phyloP scores from a whole-genome alignment of 1,284 basidiomycete genomes.

The Rhizoctonia solani region DNA sequence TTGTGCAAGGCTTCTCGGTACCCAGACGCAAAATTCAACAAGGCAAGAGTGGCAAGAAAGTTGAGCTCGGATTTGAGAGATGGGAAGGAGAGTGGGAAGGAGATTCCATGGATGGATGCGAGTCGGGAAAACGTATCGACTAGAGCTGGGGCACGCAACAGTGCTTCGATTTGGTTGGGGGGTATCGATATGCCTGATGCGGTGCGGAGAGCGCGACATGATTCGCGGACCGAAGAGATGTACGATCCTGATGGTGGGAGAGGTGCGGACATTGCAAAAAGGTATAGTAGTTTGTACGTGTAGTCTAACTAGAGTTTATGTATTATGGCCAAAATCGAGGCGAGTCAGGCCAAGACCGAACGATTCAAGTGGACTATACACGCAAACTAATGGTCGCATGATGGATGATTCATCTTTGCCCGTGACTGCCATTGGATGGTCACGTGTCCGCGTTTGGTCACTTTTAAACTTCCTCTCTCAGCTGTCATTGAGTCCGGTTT shows the following conservation, averaged over 20 bases:
- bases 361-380: too few species aligned
- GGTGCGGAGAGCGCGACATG: conserved; percentile 53
- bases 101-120: conserved; percentile 64
- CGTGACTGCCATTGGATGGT: too few species aligned
- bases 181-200: conserved; percentile 53
- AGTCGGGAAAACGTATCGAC: conserved; percentile 63
- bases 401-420: too few species aligned
- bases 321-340: too few species aligned
- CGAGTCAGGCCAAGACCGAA: too few species aligned
- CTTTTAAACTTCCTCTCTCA: too few species aligned
- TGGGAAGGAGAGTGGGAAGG: conserved; percentile 76
- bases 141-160: conserved; percentile 68
- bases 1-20: conserved; percentile 72
- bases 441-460: too few species aligned
- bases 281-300: too few species aligned
- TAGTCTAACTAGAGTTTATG: too few species aligned
- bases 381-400: too few species aligned
- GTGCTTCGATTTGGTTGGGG: conserved; percentile 53
- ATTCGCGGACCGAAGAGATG: conserved; percentile 56
- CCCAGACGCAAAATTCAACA: conserved; percentile 81
- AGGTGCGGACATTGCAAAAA: too few species aligned
- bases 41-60: conserved; percentile 67
- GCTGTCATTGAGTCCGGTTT: too few species aligned
- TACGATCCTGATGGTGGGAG: conserved; percentile 55
- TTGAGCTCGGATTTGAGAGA: conserved; percentile 72